Evolutionary conservation across 306 rosid species (phyloP), one percentile per base, ranked within the genome.

Genomic region (Nissolia schottii): DNA sequence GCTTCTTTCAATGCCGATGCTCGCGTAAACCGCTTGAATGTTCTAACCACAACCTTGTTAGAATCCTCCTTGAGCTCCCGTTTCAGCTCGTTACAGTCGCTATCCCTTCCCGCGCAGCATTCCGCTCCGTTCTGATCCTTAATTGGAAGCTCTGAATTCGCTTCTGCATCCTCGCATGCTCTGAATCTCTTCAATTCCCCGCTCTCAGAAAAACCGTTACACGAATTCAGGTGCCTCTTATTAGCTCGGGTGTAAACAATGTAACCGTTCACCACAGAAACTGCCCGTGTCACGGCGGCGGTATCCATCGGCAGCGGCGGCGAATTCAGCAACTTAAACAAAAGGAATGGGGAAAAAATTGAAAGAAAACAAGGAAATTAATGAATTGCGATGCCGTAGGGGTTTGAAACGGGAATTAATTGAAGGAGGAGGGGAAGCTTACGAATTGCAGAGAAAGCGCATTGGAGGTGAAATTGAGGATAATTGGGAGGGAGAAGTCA

Each of bases 241-340:
- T 88, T 88, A 4, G 19, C 84, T 25, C 97, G 87, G 10, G 96
- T 86, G 55, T 93, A 93, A 50, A 93, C 96, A 80, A 89, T 80
- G 74, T 77, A 74, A 67, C 92, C 96, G 45, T 89, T 75, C 34
- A 86, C 96, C 23, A 76, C 25, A 20, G 87, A 76, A 34, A 89
- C 83, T 67, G 76, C 85, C 32, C 72, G 68, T 25, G 77, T 64
- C 55, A n/a, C n/a, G n/a, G n/a, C n/a, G n/a, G n/a, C n/a, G n/a
- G n/a, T n/a, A 75, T 79, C 82, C 77, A 67, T 88, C 55, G 45
- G 49, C 80, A 75, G 63, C 67, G 48, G 18, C 8, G 32, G 27
- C 3, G 14, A 74, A 78, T 76, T 73, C 81, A 16, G 24, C 48
- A 53, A 19, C 67, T 67, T 56, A 79, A 14, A 38, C 11, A 7